phyloP scores from a whole-genome alignment of 441 rosid genomes.

The Mallotus repandus region DNA sequence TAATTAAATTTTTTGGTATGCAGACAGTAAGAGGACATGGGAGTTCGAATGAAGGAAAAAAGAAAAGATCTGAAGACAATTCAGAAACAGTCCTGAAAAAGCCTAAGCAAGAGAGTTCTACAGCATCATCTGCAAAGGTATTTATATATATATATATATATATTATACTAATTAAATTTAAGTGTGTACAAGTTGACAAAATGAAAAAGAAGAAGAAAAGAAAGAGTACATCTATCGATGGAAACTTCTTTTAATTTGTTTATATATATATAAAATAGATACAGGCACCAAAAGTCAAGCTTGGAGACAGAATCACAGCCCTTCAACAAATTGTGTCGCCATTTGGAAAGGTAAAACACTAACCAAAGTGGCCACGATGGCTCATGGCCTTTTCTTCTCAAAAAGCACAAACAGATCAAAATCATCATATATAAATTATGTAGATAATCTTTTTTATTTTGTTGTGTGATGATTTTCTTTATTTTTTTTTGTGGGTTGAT shows the following conservation, averaged over 20 bases:
- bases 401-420: neutral
- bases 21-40: constrained; percentile 50
- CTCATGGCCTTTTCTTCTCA: constrained; percentile 12
- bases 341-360: constrained; percentile 67
- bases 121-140: constrained; percentile 70
- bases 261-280: constrained; percentile 19
- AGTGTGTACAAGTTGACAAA: neutral
- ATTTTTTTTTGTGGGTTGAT: neutral
- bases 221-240: neutral
- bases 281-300: constrained; percentile 81
- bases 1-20: constrained; percentile 1
- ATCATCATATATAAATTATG: neutral
- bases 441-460: constrained; percentile 1
- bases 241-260: neutral
- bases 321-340: constrained; percentile 95
- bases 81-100: constrained; percentile 50
- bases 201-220: neutral
- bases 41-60: constrained; percentile 50
- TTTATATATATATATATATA: no score
- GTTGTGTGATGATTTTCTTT: neutral
- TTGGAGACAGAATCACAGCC: constrained; percentile 75
- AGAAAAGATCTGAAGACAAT: constrained; percentile 56
- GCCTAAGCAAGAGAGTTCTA: constrained; percentile 50
- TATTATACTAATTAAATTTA: neutral
- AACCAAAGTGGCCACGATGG: constrained; percentile 17